Evolutionary conservation across 331 rosid species (phyloP), one percentile per base, ranked within the genome.

Genomic region (Dryas integrifolia): DNA sequence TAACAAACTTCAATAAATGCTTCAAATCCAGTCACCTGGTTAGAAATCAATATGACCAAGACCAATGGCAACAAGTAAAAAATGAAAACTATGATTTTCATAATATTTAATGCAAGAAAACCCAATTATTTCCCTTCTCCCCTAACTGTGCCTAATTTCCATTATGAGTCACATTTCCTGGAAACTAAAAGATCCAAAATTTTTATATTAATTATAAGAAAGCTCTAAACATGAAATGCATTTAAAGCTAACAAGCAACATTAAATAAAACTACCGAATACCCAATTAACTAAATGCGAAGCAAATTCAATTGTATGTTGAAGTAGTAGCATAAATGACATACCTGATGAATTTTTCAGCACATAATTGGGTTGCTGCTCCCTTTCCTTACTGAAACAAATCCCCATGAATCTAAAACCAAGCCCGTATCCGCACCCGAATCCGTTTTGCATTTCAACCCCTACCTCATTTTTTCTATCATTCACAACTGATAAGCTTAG

Each of bases 361-460:
- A 26, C 26, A 58, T 69, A 56, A 47, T 14, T 41, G 68, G 65
- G 16, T 78, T 43, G 78, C 7, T 56, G 82, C n/a, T 64, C 43
- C 13, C 87, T 80, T 64, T 86, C 88, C 56, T 85, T 84, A 82
- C 96, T 92, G 75, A 89, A 88, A 86, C 96, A 92, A 86, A 82
- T 82, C 87, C 97, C 97, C 97, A 89, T 92, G 85, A 86, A 77
- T 73, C 69, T 65, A 56, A 70, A 85, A 72, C 63, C 66, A 39
- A 62, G 44, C 12, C 66, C 16, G 56, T 7, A 41, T 35, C 58
- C 57, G 44, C 77, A 81, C 45, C 66, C 41, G 64, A 65, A 72
- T 63, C 80, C 65, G 67, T 13, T 16, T 63, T 72, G 71, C 82
- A 79, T 78, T 58, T 69, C 74, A 77, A 65, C 67, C 40, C 65